These are phyloP conservation scores for Parascedosporium putredinis DNA, from an alignment of 2,329 filamentous ascomycete species.

Conservation along the genomic window DNA sequence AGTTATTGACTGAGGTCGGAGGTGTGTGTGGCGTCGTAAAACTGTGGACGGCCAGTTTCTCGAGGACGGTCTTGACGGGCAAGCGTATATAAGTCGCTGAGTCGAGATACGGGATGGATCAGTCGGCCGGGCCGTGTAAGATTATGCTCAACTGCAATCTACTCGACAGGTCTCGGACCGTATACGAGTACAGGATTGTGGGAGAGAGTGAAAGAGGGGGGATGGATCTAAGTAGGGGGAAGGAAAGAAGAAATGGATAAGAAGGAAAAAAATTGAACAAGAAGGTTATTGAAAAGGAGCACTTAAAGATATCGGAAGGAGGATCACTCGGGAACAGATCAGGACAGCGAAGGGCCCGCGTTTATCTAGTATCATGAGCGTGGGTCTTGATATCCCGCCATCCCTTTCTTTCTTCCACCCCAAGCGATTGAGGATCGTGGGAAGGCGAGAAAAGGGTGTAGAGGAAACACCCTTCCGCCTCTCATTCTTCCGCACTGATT, in stretches of 20 bases:
- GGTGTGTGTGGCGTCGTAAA: no score
- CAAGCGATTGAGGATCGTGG: no score
- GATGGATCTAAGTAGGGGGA: background rate
- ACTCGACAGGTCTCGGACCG: constrained; percentile 1
- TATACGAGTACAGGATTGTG: background rate
- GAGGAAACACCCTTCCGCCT: background rate
- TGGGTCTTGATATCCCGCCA: background rate
- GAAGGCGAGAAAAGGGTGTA: no score
- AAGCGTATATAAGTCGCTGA: background rate
- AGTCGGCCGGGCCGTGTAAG: no score
- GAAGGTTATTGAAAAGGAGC: background rate
- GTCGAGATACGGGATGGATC: background rate
- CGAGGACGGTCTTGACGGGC: background rate
- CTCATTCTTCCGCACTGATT: background rate
- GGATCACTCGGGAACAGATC: background rate
- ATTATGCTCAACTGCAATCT: background rate
- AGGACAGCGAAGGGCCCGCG: background rate
- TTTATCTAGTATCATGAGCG: background rate
- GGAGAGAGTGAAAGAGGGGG: background rate
- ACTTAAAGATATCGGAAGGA: background rate
- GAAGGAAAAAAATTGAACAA: background rate
- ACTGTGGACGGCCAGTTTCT: no score
- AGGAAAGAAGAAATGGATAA: background rate
- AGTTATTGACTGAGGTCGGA: background rate
- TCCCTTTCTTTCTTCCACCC: no score